A percentile compares a stretch with the other conserved stretches of the same genome.
Conservation (phyloP, 176 grass and related monocot genomes). For the Bonia amplexicaulis region DNA sequence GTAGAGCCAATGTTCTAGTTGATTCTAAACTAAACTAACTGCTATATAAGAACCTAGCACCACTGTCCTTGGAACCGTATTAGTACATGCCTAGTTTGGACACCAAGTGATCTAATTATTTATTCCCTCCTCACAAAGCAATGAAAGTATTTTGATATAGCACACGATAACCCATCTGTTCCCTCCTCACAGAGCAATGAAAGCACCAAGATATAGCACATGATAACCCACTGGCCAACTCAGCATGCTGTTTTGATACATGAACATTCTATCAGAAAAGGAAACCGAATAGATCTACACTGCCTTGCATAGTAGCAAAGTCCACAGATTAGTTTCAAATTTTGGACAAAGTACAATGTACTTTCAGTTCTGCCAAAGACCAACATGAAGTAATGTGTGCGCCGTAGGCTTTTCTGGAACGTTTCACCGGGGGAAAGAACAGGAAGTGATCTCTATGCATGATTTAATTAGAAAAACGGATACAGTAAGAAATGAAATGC, state of each 20-base stretch:
- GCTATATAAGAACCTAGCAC: neutral
- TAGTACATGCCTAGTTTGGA: constrained; percentile 11
- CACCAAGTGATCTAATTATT: neutral
- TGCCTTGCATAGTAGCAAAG: neutral
- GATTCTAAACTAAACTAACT: constrained; percentile 1
- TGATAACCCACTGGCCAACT: neutral
- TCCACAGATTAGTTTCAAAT: neutral
- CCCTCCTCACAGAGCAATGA: neutral
- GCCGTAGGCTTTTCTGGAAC: too few relatives aligned
- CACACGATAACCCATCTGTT: neutral
- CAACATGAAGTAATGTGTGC: neutral
- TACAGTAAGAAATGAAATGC: too few relatives aligned
- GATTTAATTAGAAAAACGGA: too few relatives aligned
- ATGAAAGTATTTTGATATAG: neutral
- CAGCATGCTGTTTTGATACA: neutral
- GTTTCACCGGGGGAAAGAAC: too few relatives aligned
- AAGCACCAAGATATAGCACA: neutral
- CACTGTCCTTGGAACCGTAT: neutral
- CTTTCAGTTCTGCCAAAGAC: neutral
- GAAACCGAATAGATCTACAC: neutral
- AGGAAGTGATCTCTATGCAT: too few relatives aligned
- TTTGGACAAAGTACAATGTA: neutral
- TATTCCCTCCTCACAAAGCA: neutral
- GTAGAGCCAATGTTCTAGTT: neutral
- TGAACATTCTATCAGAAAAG: neutral